Base-by-base conservation (phyloP, 2,329 filamentous ascomycete species). In the Fusarium solani-melongenae region DNA sequence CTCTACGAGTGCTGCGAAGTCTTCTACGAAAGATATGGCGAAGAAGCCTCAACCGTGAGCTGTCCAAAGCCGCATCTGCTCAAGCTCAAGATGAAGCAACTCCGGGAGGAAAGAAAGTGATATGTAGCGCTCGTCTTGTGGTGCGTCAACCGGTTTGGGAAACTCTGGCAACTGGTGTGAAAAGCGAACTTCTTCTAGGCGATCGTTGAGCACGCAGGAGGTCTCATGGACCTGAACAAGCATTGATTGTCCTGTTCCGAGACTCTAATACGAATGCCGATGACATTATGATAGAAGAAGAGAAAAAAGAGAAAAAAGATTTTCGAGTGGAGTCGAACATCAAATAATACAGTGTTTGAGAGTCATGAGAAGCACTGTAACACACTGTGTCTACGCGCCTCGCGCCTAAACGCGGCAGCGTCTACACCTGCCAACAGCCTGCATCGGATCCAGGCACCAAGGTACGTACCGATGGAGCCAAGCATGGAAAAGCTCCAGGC, bases 251-350 rank as follows among this genome's bases (percentile, higher is more conserved):
- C 93, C 91, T 93, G 91, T 91, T 93, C 93, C 95, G 96, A 97
- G 96, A 99, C 96, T 99, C 96, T 98, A 98, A 96, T 93, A 94
- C 93, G 91, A 92, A 93, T 92, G 94, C 92, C 91, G 82, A 88
- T 90, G 91, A 94, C 92, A 94, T 94, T 96, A 86, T 83, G 86
- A 84, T 82, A 84, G 84, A 83, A 82, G 80, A 82, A 80, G 80
- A 80, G 69, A 67, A 70, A 76, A 72, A 68, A 67, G 39, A 41
- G 46, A 49, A 64, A 80, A 81, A 80, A 77, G 77, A 67, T 59
- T 66, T 65, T 62, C 36, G 57, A 55, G 77, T 77, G 77, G 76
- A 62, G 75, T 66, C 59, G 55, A 77, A 77, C 34, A 75, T 77
- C 68, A 77, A 57, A 57, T n/a, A 61, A 59, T 0, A 78, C 76